These are phyloP conservation scores for Ceratobasidium papillatum DNA, from an alignment of 1,284 basidiomycete genomes.

Conservation along the genomic window DNA sequence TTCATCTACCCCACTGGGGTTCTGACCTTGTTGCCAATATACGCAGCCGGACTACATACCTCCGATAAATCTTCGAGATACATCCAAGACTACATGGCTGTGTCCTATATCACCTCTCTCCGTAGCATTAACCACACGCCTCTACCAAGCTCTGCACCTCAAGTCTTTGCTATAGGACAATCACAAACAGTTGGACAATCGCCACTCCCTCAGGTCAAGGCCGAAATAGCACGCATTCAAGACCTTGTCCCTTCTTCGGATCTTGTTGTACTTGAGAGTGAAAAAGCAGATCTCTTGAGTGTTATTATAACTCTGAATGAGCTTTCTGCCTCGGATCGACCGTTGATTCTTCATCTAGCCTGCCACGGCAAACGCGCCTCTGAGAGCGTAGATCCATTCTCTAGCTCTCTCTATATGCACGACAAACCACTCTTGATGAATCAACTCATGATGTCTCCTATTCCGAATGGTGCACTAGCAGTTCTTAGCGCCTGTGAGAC, in stretches of 20 bases:
- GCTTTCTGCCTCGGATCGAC: background rate
- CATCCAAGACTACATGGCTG: background rate
- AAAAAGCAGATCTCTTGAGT: background rate
- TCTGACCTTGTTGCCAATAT: background rate
- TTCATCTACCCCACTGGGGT: background rate
- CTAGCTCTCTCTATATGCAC: background rate
- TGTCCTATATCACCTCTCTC: background rate
- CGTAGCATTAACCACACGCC: background rate
- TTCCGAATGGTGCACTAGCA: constrained; percentile 9
- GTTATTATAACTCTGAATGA: background rate
- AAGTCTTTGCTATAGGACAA: background rate
- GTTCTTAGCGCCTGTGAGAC: constrained; percentile 10
- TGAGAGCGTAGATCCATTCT: background rate
- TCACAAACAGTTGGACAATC: background rate
- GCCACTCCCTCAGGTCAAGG: background rate
- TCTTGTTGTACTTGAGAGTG: background rate
- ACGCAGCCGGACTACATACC: background rate
- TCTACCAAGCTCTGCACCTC: background rate
- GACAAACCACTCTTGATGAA: background rate
- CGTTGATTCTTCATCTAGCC: background rate
- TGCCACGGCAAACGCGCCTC: constrained; percentile 8
- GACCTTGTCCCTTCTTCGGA: background rate
- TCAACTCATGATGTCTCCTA: background rate
- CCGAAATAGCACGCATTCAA: background rate
- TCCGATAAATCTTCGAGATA: too few species aligned